Percentiles rank a stretch among this genome's conserved stretches.
These are phyloP conservation scores for Artemisia annua DNA, from an alignment of 129 eudicot genomes.

Conservation along the genomic window DNA sequence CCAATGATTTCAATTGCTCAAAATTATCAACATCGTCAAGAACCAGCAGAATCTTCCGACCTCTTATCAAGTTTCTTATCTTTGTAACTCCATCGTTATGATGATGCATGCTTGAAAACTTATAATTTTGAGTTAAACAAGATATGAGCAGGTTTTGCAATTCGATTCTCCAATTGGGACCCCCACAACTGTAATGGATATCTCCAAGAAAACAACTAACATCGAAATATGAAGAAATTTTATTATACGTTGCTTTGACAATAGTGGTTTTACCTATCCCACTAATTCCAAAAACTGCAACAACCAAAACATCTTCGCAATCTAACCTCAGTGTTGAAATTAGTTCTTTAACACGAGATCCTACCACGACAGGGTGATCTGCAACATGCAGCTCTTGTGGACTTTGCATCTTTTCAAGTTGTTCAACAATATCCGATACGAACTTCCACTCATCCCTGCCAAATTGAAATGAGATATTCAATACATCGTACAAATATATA, in stretches of 20 bases:
- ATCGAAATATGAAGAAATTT: constrained; percentile 8
- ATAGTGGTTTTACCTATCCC: constrained; percentile 33
- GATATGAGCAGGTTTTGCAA: constrained; percentile 24
- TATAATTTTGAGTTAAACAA: background rate
- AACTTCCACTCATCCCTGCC: constrained; percentile 24
- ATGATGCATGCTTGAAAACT: background rate
- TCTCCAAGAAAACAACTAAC: constrained; percentile 25
- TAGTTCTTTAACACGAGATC: constrained; percentile 26
- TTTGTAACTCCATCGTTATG: background rate
- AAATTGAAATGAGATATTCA: background rate
- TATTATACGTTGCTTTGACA: constrained; percentile 18
- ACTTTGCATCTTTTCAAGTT: constrained; percentile 14
- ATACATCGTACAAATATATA: background rate
- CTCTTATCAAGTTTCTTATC: no score
- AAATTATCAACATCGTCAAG: no score
- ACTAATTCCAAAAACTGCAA: constrained; percentile 25
- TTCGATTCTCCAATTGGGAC: constrained; percentile 6
- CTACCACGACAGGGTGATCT: constrained; percentile 26
- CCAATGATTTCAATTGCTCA: no score
- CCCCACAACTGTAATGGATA: background rate
- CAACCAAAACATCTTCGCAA: constrained; percentile 22
- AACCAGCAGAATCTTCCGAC: no score
- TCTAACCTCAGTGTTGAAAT: constrained; percentile 6
- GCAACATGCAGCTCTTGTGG: constrained; percentile 14
- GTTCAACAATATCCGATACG: constrained; percentile 10